Evolutionary conservation across 495 filamentous ascomycete species (phyloP).

Genomic region (Lichina pygmaea): DNA sequence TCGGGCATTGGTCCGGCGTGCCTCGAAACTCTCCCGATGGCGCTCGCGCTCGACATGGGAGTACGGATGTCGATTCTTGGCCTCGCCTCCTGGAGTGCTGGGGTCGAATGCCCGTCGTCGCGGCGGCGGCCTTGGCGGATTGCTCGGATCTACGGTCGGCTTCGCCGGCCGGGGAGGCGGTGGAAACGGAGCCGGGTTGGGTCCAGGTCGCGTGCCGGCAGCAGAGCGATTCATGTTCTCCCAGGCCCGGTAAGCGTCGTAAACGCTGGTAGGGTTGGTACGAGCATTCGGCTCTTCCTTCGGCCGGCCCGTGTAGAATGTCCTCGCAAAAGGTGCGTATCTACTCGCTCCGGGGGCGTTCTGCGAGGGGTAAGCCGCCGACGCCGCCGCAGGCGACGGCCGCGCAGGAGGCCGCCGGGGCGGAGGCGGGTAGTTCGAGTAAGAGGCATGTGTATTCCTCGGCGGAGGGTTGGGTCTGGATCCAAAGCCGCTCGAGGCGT

Average conservation of each 20-base stretch:
- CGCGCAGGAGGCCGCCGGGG: constrained; percentile 14
- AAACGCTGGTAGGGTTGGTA: constrained; percentile 15
- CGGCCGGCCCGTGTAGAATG: not conserved
- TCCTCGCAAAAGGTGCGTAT: constrained; percentile 10
- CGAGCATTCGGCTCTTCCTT: constrained; percentile 27
- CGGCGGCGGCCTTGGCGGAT: not conserved
- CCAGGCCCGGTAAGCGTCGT: constrained; percentile 35
- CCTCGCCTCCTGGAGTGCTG: constrained; percentile 24
- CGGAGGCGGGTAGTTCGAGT: not conserved
- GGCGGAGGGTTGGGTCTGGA: constrained; percentile 7
- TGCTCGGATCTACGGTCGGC: not conserved
- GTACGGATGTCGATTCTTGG: constrained; percentile 23
- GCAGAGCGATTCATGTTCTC: constrained; percentile 28
- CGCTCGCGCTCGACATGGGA: constrained; percentile 12
- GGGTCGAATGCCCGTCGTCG: constrained; percentile 28
- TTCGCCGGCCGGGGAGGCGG: constrained; percentile 2
- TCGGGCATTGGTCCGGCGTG: not conserved
- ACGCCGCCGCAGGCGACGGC: constrained; percentile 9
- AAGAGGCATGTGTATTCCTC: constrained; percentile 5
- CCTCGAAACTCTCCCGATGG: not conserved
- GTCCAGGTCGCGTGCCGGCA: constrained; percentile 8
- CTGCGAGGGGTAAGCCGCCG: constrained; percentile 11
- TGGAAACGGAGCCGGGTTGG: constrained; percentile 3
- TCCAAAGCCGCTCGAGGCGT: constrained; percentile 5
- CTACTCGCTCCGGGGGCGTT: constrained; percentile 21